Percentiles rank a stretch among this genome's conserved stretches.
phyloP scores from a whole-genome alignment of 164 flowering plant genomes.

The Vitis rotundifolia region DNA sequence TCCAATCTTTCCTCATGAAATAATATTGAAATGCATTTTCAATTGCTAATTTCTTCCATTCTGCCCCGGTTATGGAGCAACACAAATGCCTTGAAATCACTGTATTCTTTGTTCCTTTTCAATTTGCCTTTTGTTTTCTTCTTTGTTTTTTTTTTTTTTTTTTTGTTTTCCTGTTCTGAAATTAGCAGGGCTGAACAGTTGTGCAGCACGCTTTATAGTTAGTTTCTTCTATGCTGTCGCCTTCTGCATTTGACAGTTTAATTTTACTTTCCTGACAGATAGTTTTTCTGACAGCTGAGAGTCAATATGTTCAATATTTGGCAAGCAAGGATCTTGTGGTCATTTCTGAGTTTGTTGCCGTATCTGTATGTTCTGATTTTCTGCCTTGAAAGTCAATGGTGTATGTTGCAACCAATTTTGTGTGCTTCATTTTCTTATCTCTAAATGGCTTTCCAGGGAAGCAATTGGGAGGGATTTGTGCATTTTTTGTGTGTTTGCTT shows the following conservation, averaged over 20 bases:
- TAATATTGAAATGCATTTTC: too few species aligned
- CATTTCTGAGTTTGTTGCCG: conserved; percentile 47
- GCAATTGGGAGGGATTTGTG: conserved; percentile 43
- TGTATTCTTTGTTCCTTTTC: too few species aligned
- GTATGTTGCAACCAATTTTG: neutral
- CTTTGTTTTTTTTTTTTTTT: neutral
- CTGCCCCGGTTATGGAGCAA: too few species aligned
- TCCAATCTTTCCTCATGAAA: too few species aligned
- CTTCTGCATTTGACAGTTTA: neutral
- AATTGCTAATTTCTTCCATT: too few species aligned
- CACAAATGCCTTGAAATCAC: too few species aligned
- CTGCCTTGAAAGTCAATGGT: neutral
- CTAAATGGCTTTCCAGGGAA: conserved; percentile 46
- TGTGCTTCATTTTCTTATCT: conserved; percentile 1
- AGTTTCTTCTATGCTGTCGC: neutral
- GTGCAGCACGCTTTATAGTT: neutral
- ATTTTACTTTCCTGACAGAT: conserved; percentile 41
- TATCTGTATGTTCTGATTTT: conserved; percentile 40
- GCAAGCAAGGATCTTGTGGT: conserved; percentile 51
- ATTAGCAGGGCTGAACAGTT: neutral
- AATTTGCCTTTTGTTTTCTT: neutral
- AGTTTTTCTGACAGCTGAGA: conserved; percentile 34
- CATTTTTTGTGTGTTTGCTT: conserved; percentile 39
- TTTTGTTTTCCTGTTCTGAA: neutral
- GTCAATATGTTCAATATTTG: conserved; percentile 54